phyloP scores from a whole-genome alignment of 345 rosid species.

The Bretschneidera sinensis region DNA sequence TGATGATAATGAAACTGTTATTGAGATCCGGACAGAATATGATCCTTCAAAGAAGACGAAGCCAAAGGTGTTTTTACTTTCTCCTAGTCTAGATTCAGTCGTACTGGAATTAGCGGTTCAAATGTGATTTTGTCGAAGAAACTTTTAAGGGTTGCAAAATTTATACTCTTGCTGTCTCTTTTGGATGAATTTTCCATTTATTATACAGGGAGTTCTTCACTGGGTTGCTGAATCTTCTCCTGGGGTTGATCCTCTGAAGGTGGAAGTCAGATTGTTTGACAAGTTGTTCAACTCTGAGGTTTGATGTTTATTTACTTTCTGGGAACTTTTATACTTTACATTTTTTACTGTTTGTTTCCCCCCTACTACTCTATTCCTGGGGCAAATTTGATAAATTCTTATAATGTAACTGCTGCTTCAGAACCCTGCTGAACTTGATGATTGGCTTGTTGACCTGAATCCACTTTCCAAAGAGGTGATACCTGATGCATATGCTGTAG shows the following conservation, averaged over 20 bases:
- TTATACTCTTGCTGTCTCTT: neutral
- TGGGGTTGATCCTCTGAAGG: constrained; percentile 58
- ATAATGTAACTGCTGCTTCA: constrained; percentile 35
- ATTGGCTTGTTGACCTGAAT: constrained; percentile 80
- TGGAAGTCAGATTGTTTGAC: constrained; percentile 93
- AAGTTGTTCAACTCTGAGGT: constrained; percentile 88
- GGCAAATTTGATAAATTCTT: constrained; percentile 3
- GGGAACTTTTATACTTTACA: too few relatives aligned
- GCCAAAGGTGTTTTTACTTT: constrained; percentile 71
- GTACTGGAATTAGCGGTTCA: constrained; percentile 1
- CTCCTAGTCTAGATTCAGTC: constrained; percentile 5
- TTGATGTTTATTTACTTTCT: constrained; percentile 8
- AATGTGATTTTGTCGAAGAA: constrained; percentile 5
- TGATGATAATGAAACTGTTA: constrained; percentile 68
- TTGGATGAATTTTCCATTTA: neutral
- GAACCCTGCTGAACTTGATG: constrained; percentile 82
- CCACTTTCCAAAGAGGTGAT: constrained; percentile 60
- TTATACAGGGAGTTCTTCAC: constrained; percentile 81
- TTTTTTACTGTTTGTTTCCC: neutral
- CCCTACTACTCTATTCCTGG: neutral
- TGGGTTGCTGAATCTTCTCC: constrained; percentile 82
- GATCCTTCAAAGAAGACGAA: constrained; percentile 80
- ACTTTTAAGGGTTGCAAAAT: neutral
- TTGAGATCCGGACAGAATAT: constrained; percentile 76
- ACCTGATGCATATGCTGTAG: constrained; percentile 56